A percentile compares a stretch with the other conserved stretches of the same genome.
phyloP scores from a whole-genome alignment of 1,284 basidiomycete genomes.

The Ustilago trichophora region DNA sequence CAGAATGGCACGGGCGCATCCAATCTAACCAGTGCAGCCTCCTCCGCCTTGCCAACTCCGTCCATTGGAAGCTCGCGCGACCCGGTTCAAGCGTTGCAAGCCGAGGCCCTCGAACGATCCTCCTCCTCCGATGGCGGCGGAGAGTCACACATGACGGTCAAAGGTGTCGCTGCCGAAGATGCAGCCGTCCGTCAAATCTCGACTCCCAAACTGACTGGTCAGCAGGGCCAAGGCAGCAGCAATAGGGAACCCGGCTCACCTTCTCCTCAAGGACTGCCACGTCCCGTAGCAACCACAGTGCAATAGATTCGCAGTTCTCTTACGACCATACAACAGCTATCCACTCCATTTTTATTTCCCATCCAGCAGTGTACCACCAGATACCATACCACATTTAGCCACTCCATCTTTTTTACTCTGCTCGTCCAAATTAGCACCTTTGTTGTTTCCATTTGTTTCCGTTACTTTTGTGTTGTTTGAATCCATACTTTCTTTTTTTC shows the following conservation, averaged over 20 bases:
- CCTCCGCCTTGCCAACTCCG: constrained; percentile 21
- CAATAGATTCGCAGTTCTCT: too few species aligned
- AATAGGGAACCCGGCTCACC: constrained; percentile 32
- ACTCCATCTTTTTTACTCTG: too few species aligned
- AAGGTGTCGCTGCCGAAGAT: constrained; percentile 62
- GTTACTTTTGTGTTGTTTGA: too few species aligned
- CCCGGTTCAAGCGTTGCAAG: constrained; percentile 23
- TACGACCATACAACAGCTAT: too few species aligned
- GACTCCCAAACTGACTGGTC: constrained; percentile 33
- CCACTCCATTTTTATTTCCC: too few species aligned
- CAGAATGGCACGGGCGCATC: not conserved
- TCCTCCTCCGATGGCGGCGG: constrained; percentile 16
- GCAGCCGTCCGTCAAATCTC: constrained; percentile 71
- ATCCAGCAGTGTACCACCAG: constrained; percentile 24
- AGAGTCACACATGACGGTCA: constrained; percentile 41
- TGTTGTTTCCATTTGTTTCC: not conserved
- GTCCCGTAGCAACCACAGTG: constrained; percentile 41
- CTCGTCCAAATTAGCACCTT: too few species aligned
- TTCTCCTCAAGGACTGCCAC: constrained; percentile 36
- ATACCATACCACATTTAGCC: constrained; percentile 4
- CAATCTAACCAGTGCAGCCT: constrained; percentile 70
- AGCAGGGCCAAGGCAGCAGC: constrained; percentile 6
- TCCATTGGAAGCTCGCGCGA: constrained; percentile 12
- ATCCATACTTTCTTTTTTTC: too few species aligned
- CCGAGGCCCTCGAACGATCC: constrained; percentile 17